Evolutionary conservation across 2,329 filamentous ascomycete species (phyloP).

Genomic region (Fusarium beomiforme): DNA sequence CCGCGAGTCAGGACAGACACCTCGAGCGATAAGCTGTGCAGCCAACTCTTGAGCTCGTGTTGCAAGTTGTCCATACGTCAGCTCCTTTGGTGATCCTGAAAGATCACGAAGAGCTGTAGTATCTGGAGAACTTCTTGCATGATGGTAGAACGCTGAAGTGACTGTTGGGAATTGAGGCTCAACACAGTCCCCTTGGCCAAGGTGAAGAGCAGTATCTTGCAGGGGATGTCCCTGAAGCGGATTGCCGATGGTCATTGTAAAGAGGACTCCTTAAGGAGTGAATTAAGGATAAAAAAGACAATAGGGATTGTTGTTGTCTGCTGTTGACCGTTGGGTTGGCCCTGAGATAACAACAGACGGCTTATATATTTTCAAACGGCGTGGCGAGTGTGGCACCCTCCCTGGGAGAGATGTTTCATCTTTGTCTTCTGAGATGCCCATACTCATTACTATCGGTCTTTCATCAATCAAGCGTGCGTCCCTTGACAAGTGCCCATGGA

Average conservation of each 20-base stretch:
- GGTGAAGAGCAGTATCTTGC: neutral
- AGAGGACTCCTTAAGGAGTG: neutral
- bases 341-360: conserved; percentile 29
- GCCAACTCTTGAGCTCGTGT: conserved; percentile 54
- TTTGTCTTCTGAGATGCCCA: conserved; percentile 11
- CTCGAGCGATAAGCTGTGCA: conserved; percentile 49
- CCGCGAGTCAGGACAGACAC: conserved; percentile 56
- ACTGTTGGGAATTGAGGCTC: conserved; percentile 51
- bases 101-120: conserved; percentile 52
- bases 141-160: conserved; percentile 52
- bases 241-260: conserved; percentile 13
- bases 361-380: conserved; percentile 35
- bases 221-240: conserved; percentile 3
- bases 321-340: conserved; percentile 28
- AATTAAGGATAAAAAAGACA: conserved; percentile 13
- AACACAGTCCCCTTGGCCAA: conserved; percentile 34
- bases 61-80: conserved; percentile 59
- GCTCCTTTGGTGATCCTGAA: conserved; percentile 43
- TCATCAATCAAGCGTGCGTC: conserved; percentile 11
- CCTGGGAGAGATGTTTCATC: conserved; percentile 29
- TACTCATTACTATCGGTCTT: conserved; percentile 15
- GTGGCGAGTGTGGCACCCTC: conserved; percentile 21
- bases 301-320: conserved; percentile 27
- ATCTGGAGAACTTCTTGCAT: conserved; percentile 50
- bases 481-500: conserved; percentile 13